Conservation (phyloP, 805 yeast genomes). For the Pichia insulana region DNA sequence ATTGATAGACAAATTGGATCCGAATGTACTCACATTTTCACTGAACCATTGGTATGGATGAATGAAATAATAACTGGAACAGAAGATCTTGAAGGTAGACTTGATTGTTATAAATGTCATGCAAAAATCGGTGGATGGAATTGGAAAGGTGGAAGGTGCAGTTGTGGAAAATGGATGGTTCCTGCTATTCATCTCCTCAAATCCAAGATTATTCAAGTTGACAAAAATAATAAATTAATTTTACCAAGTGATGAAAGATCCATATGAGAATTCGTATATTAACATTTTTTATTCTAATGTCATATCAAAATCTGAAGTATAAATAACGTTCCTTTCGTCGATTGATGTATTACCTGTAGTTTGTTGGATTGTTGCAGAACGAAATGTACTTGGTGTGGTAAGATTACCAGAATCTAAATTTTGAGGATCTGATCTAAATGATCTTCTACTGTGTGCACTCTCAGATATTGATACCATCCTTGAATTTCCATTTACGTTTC, state of each 20-base stretch:
- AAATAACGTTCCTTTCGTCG: conserved; percentile 8
- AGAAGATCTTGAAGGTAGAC: conserved; percentile 79
- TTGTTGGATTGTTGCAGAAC: conserved; percentile 5
- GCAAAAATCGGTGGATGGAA: conserved; percentile 84
- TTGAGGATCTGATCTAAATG: conserved; percentile 2
- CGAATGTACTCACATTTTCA: conserved; percentile 73
- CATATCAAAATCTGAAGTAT: conserved; percentile 25
- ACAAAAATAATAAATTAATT: conserved; percentile 11
- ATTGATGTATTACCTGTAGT: conserved; percentile 15
- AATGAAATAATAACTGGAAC: conserved; percentile 30
- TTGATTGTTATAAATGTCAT: conserved; percentile 75
- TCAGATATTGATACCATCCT: conserved; percentile 8
- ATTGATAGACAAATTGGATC: conserved; percentile 51
- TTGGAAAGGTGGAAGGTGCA: conserved; percentile 92
- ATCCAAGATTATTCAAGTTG: conserved; percentile 69
- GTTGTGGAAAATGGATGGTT: conserved; percentile 92
- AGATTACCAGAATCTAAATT: conserved; percentile 5
- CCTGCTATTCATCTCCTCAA: conserved; percentile 81
- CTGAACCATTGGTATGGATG: conserved; percentile 95
- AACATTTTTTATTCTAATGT: conserved; percentile 18
- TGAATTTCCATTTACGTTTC: not conserved
- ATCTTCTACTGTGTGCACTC: conserved; percentile 5
- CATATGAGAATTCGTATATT: not conserved
- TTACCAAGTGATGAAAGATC: conserved; percentile 11
- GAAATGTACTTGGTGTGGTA: conserved; percentile 7